These are phyloP conservation scores for Alternaria rosae DNA, from an alignment of 2,329 filamentous ascomycete genomes.

Conservation along the genomic window DNA sequence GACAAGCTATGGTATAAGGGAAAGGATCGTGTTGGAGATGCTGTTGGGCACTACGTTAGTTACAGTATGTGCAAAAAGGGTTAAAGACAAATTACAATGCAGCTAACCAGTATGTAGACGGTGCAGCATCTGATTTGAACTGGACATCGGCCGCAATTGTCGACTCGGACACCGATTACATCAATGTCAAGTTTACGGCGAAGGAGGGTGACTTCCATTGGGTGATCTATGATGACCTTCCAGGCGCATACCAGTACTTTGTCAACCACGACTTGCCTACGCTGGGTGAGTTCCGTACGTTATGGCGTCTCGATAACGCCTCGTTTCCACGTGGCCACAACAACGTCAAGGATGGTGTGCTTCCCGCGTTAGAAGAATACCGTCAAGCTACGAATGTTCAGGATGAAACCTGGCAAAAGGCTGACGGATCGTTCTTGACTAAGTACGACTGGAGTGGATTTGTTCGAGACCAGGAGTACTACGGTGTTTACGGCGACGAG, in stretches of 20 bases:
- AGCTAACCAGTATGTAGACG: constrained; percentile 47
- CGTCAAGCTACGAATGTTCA: constrained; percentile 58
- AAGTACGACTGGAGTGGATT: constrained; percentile 60
- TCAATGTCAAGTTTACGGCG: constrained; percentile 59
- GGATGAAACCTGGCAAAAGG: constrained; percentile 62
- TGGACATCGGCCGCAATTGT: constrained; percentile 58
- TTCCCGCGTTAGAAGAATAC: constrained; percentile 57
- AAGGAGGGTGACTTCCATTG: constrained; percentile 61
- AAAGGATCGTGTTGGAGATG: constrained; percentile 52
- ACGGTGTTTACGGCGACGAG: constrained; percentile 59
- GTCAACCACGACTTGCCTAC: constrained; percentile 59
- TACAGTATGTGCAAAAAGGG: constrained; percentile 47
- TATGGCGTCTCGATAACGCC: constrained; percentile 59
- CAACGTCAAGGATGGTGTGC: constrained; percentile 54
- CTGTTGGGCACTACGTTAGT: constrained; percentile 55
- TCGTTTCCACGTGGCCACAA: constrained; percentile 59
- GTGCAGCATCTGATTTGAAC: constrained; percentile 56
- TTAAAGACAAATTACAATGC: not conserved
- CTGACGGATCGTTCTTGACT: constrained; percentile 59
- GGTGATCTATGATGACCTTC: constrained; percentile 59
- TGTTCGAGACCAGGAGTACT: constrained; percentile 53
- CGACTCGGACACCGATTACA: constrained; percentile 52
- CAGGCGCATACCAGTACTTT: constrained; percentile 65
- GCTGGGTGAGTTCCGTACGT: constrained; percentile 60
- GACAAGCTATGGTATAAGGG: constrained; percentile 53